Conservation (phyloP, 2,329 filamentous ascomycete genomes). For the Exserohilum turcica region DNA sequence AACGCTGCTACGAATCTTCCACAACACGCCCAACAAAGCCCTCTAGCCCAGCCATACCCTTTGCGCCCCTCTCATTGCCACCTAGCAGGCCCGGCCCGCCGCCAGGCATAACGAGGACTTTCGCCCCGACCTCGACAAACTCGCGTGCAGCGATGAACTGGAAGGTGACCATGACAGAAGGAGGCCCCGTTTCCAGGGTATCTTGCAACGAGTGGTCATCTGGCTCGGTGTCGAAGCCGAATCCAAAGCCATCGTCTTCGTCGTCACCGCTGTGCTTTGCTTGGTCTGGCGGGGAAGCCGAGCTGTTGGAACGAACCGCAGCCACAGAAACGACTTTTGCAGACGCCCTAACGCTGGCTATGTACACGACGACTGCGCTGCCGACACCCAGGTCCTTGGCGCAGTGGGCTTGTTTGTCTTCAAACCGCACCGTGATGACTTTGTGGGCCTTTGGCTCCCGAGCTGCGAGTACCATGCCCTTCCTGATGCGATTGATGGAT, state of each 20-base stretch:
- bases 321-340: slow-evolving; percentile 69
- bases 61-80: slow-evolving; percentile 57
- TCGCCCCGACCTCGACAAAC: slow-evolving; percentile 74
- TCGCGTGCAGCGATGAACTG: slow-evolving; percentile 72
- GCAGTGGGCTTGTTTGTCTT: slow-evolving; percentile 56
- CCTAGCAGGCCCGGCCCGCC: slow-evolving; percentile 65
- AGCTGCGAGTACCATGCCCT: slow-evolving; percentile 80
- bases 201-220: slow-evolving; percentile 52
- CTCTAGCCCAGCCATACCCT: slow-evolving; percentile 65
- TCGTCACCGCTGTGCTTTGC: slow-evolving; percentile 23
- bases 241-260: slow-evolving; percentile 52
- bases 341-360: slow-evolving; percentile 82
- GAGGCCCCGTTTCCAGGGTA: slow-evolving; percentile 24
- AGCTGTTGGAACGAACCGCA: slow-evolving; percentile 2
- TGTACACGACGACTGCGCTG: slow-evolving; percentile 78
- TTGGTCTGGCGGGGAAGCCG: not conserved
- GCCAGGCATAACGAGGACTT: slow-evolving; percentile 73
- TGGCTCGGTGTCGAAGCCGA: slow-evolving; percentile 54
- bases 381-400: slow-evolving; percentile 68
- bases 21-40: slow-evolving; percentile 71
- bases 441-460: slow-evolving; percentile 60
- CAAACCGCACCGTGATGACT: slow-evolving; percentile 68
- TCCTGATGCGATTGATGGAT: slow-evolving; percentile 57
- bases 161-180: slow-evolving; percentile 60
- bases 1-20: slow-evolving; percentile 15